Conservation (phyloP, 805 yeast species). For the Kazachstania viticola region DNA sequence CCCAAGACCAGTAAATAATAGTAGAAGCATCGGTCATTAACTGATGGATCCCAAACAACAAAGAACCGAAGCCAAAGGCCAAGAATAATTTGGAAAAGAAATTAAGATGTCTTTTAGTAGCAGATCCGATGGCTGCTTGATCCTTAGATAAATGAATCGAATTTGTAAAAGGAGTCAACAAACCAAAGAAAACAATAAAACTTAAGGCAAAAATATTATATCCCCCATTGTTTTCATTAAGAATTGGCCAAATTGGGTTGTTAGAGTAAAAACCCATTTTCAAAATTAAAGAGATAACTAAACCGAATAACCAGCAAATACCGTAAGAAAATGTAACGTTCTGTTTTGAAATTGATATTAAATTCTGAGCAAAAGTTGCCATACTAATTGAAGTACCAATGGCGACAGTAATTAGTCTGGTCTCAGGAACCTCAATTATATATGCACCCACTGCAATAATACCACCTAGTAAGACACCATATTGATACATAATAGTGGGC, state of each 20-base stretch:
- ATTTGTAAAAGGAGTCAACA: constrained; percentile 41
- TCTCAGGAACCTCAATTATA: constrained; percentile 53
- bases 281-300: constrained; percentile 58
- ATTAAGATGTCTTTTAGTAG: constrained; percentile 5
- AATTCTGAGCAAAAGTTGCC: constrained; percentile 46
- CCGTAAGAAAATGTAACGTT: constrained; percentile 11
- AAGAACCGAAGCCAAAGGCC: constrained; percentile 64
- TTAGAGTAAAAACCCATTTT: constrained; percentile 73
- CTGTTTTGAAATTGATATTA: constrained; percentile 30
- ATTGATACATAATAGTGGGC: constrained; percentile 17
- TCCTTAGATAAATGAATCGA: constrained; percentile 12
- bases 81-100: constrained; percentile 11
- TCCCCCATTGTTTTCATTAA: constrained; percentile 81
- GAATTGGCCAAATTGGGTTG: constrained; percentile 94
- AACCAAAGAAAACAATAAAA: constrained; percentile 38
- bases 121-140: not conserved
- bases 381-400: constrained; percentile 55
- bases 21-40: constrained; percentile 77
- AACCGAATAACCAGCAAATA: constrained; percentile 39
- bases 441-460: constrained; percentile 69
- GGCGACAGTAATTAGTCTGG: constrained; percentile 53
- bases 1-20: constrained; percentile 92
- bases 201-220: constrained; percentile 55
- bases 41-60: constrained; percentile 61
- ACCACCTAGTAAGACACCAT: constrained; percentile 35